A percentile compares a stretch with the other conserved stretches of the same genome.
phyloP scores from a whole-genome alignment of 768 basidiomycete species.

The Rickenella mellea region DNA sequence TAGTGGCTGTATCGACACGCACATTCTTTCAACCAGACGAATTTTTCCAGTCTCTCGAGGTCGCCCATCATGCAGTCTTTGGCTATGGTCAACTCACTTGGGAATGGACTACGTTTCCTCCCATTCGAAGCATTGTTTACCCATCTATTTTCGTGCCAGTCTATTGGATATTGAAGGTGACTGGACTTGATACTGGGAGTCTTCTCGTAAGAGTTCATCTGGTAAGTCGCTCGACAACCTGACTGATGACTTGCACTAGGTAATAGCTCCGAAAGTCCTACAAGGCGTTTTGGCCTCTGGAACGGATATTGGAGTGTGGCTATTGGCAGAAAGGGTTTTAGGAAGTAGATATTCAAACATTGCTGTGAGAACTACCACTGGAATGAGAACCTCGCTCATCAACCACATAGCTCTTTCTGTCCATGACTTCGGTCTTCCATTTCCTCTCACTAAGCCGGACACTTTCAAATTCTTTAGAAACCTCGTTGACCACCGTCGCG shows the following conservation, averaged over 20 bases:
- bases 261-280: slow-evolving; percentile 62
- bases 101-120: slow-evolving; percentile 76
- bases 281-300: slow-evolving; percentile 70
- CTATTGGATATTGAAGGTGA: slow-evolving; percentile 58
- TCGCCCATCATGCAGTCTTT: slow-evolving; percentile 81
- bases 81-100: slow-evolving; percentile 90
- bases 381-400: not conserved
- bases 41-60: slow-evolving; percentile 90
- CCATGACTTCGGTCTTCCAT: slow-evolving; percentile 83
- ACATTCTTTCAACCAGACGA: slow-evolving; percentile 98
- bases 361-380: slow-evolving; percentile 42
- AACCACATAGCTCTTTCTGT: slow-evolving; percentile 55
- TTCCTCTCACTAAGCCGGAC: slow-evolving; percentile 76
- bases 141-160: slow-evolving; percentile 73
- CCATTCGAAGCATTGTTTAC: slow-evolving; percentile 76
- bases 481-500: slow-evolving; percentile 72
- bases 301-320: slow-evolving; percentile 68
- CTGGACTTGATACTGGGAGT: slow-evolving; percentile 41
- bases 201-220: slow-evolving; percentile 49
- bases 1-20: slow-evolving; percentile 57
- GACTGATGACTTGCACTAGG: slow-evolving; percentile 30
- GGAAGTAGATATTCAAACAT: slow-evolving; percentile 48
- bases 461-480: slow-evolving; percentile 89
- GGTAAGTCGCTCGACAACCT: slow-evolving; percentile 2
- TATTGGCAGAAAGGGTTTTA: slow-evolving; percentile 47